Evolutionary conservation across 192 early-diverging fungal species (phyloP).

Genomic region (Oehlia diaphana): DNA sequence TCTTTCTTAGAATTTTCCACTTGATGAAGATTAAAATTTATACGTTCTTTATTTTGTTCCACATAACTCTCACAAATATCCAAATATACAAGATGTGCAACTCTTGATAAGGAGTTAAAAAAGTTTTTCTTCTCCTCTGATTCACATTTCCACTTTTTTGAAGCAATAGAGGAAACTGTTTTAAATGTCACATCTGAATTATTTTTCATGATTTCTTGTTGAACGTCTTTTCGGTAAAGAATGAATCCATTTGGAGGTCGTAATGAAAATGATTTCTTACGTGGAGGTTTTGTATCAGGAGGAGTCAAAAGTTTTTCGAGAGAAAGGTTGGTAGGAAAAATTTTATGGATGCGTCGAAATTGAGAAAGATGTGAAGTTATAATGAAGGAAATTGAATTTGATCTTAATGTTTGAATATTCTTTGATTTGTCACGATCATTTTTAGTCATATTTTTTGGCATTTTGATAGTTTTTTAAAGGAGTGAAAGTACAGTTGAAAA

Average conservation of each 20-base stretch:
- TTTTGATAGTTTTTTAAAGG: neutral
- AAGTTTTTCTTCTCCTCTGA: neutral
- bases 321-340: neutral
- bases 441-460: neutral
- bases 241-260: conserved; percentile 10
- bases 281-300: neutral
- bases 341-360: neutral
- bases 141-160: neutral
- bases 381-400: neutral
- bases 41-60: neutral
- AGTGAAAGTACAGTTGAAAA: neutral
- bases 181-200: conserved; percentile 8
- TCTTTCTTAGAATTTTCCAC: neutral
- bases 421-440: neutral
- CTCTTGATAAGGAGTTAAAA: neutral
- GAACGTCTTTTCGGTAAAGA: conserved; percentile 12
- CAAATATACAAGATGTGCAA: neutral
- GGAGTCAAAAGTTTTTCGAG: conserved; percentile 8
- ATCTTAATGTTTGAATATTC: neutral
- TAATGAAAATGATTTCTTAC: neutral
- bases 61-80: neutral
- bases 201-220: neutral
- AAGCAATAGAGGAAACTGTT: neutral
- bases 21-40: neutral
- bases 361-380: neutral